Conservation (phyloP, 257 asterid species). For the Striga asiatica region DNA sequence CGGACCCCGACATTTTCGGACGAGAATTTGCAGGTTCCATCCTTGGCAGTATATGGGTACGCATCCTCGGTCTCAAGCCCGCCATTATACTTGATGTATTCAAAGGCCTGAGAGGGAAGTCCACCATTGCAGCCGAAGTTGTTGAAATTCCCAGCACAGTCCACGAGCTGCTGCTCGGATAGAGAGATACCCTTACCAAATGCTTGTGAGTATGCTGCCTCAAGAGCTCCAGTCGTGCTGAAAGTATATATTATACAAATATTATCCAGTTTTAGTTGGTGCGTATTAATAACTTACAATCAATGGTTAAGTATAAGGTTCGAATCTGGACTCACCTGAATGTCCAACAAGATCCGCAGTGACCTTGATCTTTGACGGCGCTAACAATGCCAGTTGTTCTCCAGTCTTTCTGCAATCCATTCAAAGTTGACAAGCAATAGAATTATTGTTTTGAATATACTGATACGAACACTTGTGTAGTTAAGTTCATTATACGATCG, state of each 20-base stretch:
- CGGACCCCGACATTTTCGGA: slow-evolving; percentile 53
- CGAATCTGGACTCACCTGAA: slow-evolving; percentile 49
- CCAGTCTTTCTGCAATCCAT: slow-evolving; percentile 89
- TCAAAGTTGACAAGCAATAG: slow-evolving; percentile 4
- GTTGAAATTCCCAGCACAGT: slow-evolving; percentile 88
- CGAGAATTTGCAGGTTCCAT: slow-evolving; percentile 64
- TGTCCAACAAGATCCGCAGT: slow-evolving; percentile 98
- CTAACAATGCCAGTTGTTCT: slow-evolving; percentile 79
- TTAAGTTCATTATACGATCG: neutral
- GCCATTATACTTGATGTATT: slow-evolving; percentile 79
- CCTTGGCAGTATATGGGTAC: slow-evolving; percentile 68
- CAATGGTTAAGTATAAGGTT: neutral
- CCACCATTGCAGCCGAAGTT: slow-evolving; percentile 95
- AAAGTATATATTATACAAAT: slow-evolving; percentile 12
- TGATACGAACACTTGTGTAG: neutral
- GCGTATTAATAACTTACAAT: neutral
- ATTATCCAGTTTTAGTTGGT: too few species aligned
- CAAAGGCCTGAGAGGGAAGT: slow-evolving; percentile 95
- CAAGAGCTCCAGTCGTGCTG: slow-evolving; percentile 97
- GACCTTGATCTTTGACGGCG: slow-evolving; percentile 80
- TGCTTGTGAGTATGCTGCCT: slow-evolving; percentile 91
- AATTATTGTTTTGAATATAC: neutral
- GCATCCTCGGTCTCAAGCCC: slow-evolving; percentile 86
- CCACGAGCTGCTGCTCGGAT: slow-evolving; percentile 98
- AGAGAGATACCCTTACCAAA: slow-evolving; percentile 64